A percentile compares a stretch with the other conserved stretches of the same genome.
These are phyloP conservation scores for Bothriochloa decipiens DNA, from an alignment of 176 grass and related monocot species.

Conservation along the genomic window DNA sequence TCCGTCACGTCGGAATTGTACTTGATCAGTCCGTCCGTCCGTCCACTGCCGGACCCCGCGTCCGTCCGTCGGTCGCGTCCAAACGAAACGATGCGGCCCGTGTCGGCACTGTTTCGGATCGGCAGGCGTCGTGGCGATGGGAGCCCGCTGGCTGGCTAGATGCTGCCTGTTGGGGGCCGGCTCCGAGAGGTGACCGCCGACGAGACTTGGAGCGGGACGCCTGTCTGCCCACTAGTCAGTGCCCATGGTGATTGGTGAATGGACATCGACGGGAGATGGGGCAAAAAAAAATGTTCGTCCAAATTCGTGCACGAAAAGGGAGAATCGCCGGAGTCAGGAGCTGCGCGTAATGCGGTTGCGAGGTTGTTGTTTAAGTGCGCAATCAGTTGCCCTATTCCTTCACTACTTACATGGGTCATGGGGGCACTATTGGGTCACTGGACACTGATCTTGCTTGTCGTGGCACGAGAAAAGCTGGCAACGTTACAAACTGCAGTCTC, in stretches of 20 bases:
- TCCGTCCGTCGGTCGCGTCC: no score
- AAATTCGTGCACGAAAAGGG: background rate
- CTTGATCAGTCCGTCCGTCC: background rate
- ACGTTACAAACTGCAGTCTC: background rate
- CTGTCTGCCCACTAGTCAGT: background rate
- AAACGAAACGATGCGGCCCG: background rate
- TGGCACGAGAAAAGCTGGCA: conserved; percentile 24
- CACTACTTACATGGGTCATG: background rate
- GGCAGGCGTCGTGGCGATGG: background rate
- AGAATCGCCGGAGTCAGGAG: no score
- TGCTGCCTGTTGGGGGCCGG: background rate
- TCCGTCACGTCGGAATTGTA: conserved; percentile 19
- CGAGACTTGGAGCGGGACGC: background rate
- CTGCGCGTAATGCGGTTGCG: background rate
- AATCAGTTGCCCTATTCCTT: background rate
- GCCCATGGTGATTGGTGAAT: no score
- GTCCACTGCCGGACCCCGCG: no score
- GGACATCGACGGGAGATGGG: no score
- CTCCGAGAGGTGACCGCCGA: conserved; percentile 8
- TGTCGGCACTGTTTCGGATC: conserved; percentile 50
- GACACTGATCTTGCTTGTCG: conserved; percentile 34
- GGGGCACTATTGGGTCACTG: background rate
- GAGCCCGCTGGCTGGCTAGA: no score
- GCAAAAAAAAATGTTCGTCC: background rate
- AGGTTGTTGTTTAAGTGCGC: background rate